phyloP scores from a whole-genome alignment of 2,329 filamentous ascomycete genomes.

The Calonectria pauciramosa region DNA sequence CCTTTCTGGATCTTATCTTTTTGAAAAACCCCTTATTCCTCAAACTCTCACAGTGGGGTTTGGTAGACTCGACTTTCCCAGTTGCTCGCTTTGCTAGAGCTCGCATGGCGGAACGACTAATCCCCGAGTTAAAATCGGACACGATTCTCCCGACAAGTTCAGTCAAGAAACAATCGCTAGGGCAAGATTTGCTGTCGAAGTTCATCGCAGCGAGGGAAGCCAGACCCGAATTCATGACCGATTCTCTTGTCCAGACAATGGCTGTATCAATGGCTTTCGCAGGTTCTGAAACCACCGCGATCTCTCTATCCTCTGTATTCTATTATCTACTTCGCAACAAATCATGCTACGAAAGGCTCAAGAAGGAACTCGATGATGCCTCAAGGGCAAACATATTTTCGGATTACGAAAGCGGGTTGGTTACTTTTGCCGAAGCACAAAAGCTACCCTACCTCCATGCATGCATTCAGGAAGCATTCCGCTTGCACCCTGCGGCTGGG shows the following conservation, averaged over 20 bases:
- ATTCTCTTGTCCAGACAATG: constrained; percentile 77
- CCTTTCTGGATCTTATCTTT: constrained; percentile 76
- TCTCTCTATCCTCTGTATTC: constrained; percentile 78
- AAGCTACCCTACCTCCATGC: constrained; percentile 82
- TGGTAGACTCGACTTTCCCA: constrained; percentile 78
- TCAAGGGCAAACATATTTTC: constrained; percentile 64
- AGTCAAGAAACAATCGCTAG: constrained; percentile 53
- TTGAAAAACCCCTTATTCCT: constrained; percentile 83
- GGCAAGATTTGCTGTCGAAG: constrained; percentile 77
- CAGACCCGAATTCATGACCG: constrained; percentile 79
- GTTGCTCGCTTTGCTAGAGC: constrained; percentile 79
- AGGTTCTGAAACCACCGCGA: constrained; percentile 85
- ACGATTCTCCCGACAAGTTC: constrained; percentile 50
- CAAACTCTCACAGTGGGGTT: constrained; percentile 74
- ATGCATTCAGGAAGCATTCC: constrained; percentile 83
- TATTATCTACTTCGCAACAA: constrained; percentile 80
- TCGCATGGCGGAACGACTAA: constrained; percentile 75
- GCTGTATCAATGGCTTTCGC: constrained; percentile 81
- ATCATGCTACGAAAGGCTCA: constrained; percentile 65
- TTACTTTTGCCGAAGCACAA: constrained; percentile 79
- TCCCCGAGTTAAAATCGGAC: constrained; percentile 54
- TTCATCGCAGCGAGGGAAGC: constrained; percentile 78
- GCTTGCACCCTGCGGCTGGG: constrained; percentile 80
- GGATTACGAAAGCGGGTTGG: constrained; percentile 68
- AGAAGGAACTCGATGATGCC: constrained; percentile 73